Percentiles rank a stretch among this genome's conserved stretches.
phyloP scores from a whole-genome alignment of 83 land plant species.

The Picea abies region DNA sequence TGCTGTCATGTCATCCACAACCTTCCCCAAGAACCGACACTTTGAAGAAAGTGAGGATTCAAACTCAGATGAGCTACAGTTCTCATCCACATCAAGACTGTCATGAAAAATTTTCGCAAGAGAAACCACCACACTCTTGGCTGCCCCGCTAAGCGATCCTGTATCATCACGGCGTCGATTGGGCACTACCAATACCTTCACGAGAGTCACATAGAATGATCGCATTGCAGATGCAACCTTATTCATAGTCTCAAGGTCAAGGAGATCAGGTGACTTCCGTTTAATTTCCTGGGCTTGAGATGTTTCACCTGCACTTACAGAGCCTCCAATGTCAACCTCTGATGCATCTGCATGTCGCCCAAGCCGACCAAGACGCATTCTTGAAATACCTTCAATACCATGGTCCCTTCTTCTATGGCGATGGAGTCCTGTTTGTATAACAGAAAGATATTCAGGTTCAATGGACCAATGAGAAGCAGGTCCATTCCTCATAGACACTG shows the following conservation, averaged over 20 bases:
- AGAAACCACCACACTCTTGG: slow-evolving; percentile 67
- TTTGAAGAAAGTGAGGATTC: slow-evolving; percentile 67
- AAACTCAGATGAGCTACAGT: slow-evolving; percentile 34
- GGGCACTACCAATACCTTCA: slow-evolving; percentile 73
- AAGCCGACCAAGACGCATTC: slow-evolving; percentile 57
- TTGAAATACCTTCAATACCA: slow-evolving; percentile 64
- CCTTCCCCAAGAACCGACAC: slow-evolving; percentile 90
- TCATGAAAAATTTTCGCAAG: slow-evolving; percentile 73
- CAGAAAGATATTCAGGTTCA: slow-evolving; percentile 74
- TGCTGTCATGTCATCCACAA: slow-evolving; percentile 80
- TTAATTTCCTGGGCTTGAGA: slow-evolving; percentile 51
- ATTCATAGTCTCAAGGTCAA: slow-evolving; percentile 62
- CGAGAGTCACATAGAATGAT: slow-evolving; percentile 67
- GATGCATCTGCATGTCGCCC: slow-evolving; percentile 68
- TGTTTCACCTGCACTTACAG: slow-evolving; percentile 38
- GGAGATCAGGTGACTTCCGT: slow-evolving; percentile 70
- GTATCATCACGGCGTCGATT: slow-evolving; percentile 84
- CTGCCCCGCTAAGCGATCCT: slow-evolving; percentile 54
- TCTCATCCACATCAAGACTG: slow-evolving; percentile 63
- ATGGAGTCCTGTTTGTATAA: slow-evolving; percentile 58
- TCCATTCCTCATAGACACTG: slow-evolving; percentile 48
- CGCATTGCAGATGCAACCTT: slow-evolving; percentile 70
- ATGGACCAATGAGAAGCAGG: slow-evolving; percentile 60
- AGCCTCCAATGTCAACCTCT: slow-evolving; percentile 56
- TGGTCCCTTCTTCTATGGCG: slow-evolving; percentile 62